Percentiles rank a stretch among this genome's conserved stretches.
Evolutionary conservation across 768 basidiomycete species (phyloP).

Genomic region (Lentinula lateritia): DNA sequence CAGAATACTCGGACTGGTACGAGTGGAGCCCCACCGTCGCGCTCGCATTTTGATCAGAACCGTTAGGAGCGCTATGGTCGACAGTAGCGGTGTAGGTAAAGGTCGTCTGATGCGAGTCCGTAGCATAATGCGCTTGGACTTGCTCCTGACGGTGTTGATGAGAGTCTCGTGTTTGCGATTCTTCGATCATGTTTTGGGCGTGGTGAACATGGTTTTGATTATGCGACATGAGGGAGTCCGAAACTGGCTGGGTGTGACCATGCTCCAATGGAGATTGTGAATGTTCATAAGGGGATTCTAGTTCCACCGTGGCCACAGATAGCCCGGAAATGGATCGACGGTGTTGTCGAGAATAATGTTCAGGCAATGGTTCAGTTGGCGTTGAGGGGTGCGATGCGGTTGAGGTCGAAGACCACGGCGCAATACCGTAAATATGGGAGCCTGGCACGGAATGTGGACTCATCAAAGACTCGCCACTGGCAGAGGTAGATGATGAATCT

Average conservation of each 20-base stretch:
- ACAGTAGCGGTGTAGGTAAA: not conserved
- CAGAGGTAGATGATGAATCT: slow-evolving; percentile 2
- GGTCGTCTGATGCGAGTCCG: not conserved
- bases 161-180: not conserved
- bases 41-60: not conserved
- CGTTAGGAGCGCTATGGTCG: not conserved
- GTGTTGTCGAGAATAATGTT: not conserved
- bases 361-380: not conserved
- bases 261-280: not conserved
- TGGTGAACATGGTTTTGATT: not conserved
- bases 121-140: not conserved
- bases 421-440: not conserved
- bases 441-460: not conserved
- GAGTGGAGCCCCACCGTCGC: not conserved
- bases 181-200: not conserved
- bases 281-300: not conserved
- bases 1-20: not conserved
- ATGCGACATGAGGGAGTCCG: not conserved
- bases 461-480: not conserved
- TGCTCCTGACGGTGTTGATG: not conserved
- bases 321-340: not conserved
- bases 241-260: not conserved
- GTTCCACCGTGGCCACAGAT: not conserved
- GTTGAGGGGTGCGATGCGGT: not conserved
- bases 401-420: not conserved